Percentiles rank a stretch among this genome's conserved stretches.
Evolutionary conservation across 2,329 filamentous ascomycete species (phyloP).

Genomic region (Paraphaeosphaeria minitans): DNA sequence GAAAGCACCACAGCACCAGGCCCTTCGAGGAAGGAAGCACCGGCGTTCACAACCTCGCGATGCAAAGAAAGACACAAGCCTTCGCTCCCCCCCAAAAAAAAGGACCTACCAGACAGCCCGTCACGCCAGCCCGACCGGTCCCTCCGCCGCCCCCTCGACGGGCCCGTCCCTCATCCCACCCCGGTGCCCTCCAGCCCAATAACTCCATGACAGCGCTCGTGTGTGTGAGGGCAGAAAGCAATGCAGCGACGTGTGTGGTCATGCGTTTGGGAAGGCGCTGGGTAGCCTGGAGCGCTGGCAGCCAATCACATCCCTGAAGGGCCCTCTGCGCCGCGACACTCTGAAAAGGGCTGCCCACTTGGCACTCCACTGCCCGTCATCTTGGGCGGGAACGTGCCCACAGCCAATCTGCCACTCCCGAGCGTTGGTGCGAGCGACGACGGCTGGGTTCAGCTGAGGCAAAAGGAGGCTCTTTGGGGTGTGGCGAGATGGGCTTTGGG

Average conservation of each 20-base stretch:
- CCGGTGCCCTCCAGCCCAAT: slow-evolving; percentile 17
- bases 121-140: not conserved
- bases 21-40: slow-evolving; percentile 20
- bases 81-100: not conserved
- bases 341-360: slow-evolving; percentile 20
- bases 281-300: slow-evolving; percentile 22
- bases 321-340: slow-evolving; percentile 17
- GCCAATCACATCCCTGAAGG: slow-evolving; percentile 30
- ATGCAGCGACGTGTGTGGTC: slow-evolving; percentile 38
- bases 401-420: slow-evolving; percentile 29
- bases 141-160: not conserved
- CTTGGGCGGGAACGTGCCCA: slow-evolving; percentile 18
- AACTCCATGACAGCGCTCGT: slow-evolving; percentile 8
- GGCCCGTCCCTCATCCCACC: not conserved
- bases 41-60: slow-evolving; percentile 6
- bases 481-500: not conserved
- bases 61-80: slow-evolving; percentile 5
- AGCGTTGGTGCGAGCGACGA: slow-evolving; percentile 18
- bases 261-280: slow-evolving; percentile 26
- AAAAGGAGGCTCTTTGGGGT: slow-evolving; percentile 17
- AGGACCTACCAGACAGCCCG: slow-evolving; percentile 6
- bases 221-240: slow-evolving; percentile 9
- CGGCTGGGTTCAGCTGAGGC: slow-evolving; percentile 21
- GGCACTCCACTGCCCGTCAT: slow-evolving; percentile 34
- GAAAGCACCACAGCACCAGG: slow-evolving; percentile 14